Base-by-base conservation (phyloP, 306 rosid species). In the Dryas drummondii region DNA sequence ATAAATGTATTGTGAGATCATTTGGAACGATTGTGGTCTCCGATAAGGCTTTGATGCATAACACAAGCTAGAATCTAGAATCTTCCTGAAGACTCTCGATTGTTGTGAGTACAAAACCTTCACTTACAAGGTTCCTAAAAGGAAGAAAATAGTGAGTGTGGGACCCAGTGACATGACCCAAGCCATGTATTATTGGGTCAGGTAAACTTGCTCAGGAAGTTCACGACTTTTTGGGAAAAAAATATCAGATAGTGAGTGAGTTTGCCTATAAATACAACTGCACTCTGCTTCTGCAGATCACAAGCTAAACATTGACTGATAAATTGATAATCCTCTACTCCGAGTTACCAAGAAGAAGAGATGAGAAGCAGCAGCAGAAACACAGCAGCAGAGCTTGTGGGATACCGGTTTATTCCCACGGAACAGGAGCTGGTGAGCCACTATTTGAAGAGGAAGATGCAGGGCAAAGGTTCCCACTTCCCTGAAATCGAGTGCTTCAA, bases 401-500 rank as follows among this genome's bases (percentile, higher is more conserved):
- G 26, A 3, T 15, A 6, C 49, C 16, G 68, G 16, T 63, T 63
- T 14, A 9, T 16, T 7, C 68, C 68, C 26, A 2, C 48, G 4
- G 68, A 63, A 5, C 49, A 16, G 12, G 26, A 15, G 16, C 41
- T 41, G 50, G 68, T 9, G 12, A 5, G 4, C 48, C 32, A 86
- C 53, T 91, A 79, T 69, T 75, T 90, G 46, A 80, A 62, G 48
- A 66, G 60, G 63, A 93, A 87, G 79, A n/a, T 79, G 50, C 69
- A 19, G 0, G 79, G 81, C 11, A 45, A 44, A 15, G 68, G 76
- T 16, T 61, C 42, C 44, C 5, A 46, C 45, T 76, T 92, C n/a
- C 85, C 81, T 45, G 84, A 66, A 22, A 50, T 88, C 65, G 81
- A 88, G 71, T 3, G 79, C 57, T 78, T 81, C 86, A 73, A 77